Conservation (phyloP, 805 yeast genomes). For the Debaryomyces tyrocola region DNA sequence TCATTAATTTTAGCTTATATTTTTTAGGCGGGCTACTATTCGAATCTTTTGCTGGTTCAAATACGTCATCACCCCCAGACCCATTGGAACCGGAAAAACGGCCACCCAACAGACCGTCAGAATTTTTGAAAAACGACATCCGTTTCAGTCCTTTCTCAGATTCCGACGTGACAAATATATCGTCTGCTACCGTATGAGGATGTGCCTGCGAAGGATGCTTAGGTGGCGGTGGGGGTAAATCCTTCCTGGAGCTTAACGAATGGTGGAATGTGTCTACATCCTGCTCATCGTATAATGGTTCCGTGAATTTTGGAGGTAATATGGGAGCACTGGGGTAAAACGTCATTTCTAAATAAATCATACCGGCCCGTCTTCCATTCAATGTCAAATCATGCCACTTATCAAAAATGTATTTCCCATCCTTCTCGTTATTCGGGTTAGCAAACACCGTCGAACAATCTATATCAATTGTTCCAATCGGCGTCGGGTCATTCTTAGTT, state of each 20-base stretch:
- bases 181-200: constrained; percentile 19
- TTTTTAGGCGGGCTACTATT: constrained; percentile 10
- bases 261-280: neutral
- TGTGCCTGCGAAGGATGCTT: constrained; percentile 9
- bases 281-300: neutral
- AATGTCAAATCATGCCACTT: constrained; percentile 75
- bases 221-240: constrained; percentile 12
- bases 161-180: constrained; percentile 21
- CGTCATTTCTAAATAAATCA: constrained; percentile 86
- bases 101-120: neutral
- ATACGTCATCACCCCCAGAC: neutral
- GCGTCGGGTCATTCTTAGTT: constrained; percentile 79
- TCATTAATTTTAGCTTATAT: constrained; percentile 23
- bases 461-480: constrained; percentile 79
- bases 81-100: constrained; percentile 2
- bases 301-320: constrained; percentile 36
- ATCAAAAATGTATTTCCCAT: constrained; percentile 73
- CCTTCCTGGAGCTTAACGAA: neutral
- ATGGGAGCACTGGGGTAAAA: constrained; percentile 66
- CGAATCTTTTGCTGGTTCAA: constrained; percentile 11
- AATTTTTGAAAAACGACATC: constrained; percentile 12
- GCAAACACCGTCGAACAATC: constrained; percentile 73
- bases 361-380: constrained; percentile 80
- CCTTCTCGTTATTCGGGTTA: constrained; percentile 46
- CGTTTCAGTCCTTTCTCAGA: constrained; percentile 10